These are phyloP conservation scores for Syzygium oleosum DNA, from an alignment of 345 rosid genomes.

Conservation along the genomic window DNA sequence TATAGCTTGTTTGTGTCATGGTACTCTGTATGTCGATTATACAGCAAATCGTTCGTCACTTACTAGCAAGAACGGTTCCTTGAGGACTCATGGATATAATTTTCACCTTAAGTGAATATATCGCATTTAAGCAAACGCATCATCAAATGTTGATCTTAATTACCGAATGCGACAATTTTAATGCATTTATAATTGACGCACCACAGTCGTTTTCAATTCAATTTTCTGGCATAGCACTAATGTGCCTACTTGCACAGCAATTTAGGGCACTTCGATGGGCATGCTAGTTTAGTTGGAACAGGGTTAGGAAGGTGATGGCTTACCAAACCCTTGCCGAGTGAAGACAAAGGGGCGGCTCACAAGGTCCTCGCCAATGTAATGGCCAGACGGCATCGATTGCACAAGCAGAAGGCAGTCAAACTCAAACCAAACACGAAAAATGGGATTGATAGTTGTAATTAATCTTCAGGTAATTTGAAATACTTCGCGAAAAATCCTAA, in stretches of 20 bases:
- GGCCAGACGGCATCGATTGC: too few species aligned
- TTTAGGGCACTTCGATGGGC: background rate
- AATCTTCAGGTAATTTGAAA: background rate
- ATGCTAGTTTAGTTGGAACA: too few species aligned
- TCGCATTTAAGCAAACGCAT: too few species aligned
- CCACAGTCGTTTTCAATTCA: background rate
- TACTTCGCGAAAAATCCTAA: background rate
- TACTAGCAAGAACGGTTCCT: background rate
- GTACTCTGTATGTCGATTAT: background rate
- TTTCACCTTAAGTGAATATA: background rate
- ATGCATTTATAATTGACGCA: background rate
- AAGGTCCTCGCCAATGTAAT: too few species aligned
- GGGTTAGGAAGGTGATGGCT: background rate
- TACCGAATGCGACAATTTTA: background rate
- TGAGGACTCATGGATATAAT: rapidly evolving
- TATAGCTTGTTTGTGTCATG: too few species aligned
- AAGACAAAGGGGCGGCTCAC: background rate
- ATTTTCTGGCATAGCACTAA: background rate
- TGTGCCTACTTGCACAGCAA: background rate
- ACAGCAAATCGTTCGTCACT: rapidly evolving
- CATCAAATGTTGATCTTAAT: background rate
- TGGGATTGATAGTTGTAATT: background rate
- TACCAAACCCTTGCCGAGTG: background rate
- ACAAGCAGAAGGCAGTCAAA: background rate
- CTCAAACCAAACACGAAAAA: background rate